A percentile compares a stretch with the other conserved stretches of the same genome.
These are phyloP conservation scores for Chrysanthemum lavandulifolium DNA, from an alignment of 129 eudicot genomes.

Conservation along the genomic window DNA sequence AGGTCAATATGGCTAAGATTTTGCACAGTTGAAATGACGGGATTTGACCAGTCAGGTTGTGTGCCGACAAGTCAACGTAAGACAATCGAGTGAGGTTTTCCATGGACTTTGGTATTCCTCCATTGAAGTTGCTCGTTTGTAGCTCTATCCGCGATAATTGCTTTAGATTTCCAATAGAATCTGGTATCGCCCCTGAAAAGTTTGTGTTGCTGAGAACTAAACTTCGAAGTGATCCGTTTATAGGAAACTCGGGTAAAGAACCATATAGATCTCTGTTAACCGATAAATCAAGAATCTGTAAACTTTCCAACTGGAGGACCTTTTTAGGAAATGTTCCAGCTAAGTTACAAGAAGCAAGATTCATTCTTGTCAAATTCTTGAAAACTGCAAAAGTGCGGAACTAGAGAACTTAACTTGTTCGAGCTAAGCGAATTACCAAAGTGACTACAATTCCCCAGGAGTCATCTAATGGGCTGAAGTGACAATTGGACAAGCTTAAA, in stretches of 20 bases:
- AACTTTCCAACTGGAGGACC: slow-evolving; percentile 8
- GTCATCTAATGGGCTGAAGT: no score
- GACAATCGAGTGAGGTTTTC: slow-evolving; percentile 2
- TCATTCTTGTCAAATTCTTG: no score
- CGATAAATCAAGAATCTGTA: slow-evolving; percentile 42
- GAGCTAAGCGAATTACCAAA: no score
- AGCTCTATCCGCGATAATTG: slow-evolving; percentile 46
- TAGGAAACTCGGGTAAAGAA: slow-evolving; percentile 32
- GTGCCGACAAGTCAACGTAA: not conserved
- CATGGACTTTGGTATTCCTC: slow-evolving; percentile 45
- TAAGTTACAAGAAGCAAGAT: no score
- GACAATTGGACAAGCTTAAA: no score
- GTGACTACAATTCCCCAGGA: no score
- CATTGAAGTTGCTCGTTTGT: slow-evolving; percentile 37
- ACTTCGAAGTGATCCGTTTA: slow-evolving; percentile 33
- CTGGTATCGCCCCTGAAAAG: no score
- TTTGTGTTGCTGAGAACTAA: slow-evolving; percentile 43
- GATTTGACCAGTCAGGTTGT: no score
- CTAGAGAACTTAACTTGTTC: no score
- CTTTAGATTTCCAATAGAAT: slow-evolving; percentile 44
- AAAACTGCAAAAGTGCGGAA: no score
- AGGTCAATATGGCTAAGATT: slow-evolving; percentile 49
- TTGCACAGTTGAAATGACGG: no score
- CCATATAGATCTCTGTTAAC: slow-evolving; percentile 35
- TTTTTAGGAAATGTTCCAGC: no score